Evolutionary conservation across 2,329 filamentous ascomycete genomes (phyloP), one percentile per base, ranked within the genome.

Genomic region (Trichocomaceae sp.): DNA sequence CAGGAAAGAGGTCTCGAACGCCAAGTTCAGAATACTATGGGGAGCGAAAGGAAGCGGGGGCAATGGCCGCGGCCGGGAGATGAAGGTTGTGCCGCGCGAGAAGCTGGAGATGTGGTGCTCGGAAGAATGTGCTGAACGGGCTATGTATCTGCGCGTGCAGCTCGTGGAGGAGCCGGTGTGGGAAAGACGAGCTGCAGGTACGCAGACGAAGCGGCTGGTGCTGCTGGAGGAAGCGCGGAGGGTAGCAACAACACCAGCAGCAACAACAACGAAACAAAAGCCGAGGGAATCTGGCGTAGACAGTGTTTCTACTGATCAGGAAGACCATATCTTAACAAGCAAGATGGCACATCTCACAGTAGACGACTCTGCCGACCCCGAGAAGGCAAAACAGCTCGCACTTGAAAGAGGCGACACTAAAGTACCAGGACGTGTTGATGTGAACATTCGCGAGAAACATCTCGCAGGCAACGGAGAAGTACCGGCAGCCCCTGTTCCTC

Each of bases 51-150:
- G 82, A 0, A 73, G 68, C 50, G 72, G 71, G 2, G 66, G 66
- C 2, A 66, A 69, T 31, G 72, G 72, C 3, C 68, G 69, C 54
- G 83, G 83, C 53, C 79, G 79, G 59, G 76, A 76, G 45, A 74
- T 82, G 60, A 76, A 77, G 59, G 86, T 96, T 47, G 83, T 95
- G 23, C 80, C 83, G 57, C 82, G 80, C 52, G 82, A 83, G 60
- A 83, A 89, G 64, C 71, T 91, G 15, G 88, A 93, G 72, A 87
- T 85, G 71, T 99, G 90, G 89, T 99, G 93, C 71, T 88, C 85
- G 0, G 79, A 85, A 53, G 79, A 78, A 39, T 99, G 93, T 72
- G 88, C 88, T 2, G 82, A 83, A 60, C 80, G 88, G 48, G 90
- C 88, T 2, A 77, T 95, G 61, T 96, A 90, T 70, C 79, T 97